A percentile compares a stretch with the other conserved stretches of the same genome.
These are phyloP conservation scores for Nicotiana undulata DNA, from an alignment of 257 asterid species.

Conservation along the genomic window DNA sequence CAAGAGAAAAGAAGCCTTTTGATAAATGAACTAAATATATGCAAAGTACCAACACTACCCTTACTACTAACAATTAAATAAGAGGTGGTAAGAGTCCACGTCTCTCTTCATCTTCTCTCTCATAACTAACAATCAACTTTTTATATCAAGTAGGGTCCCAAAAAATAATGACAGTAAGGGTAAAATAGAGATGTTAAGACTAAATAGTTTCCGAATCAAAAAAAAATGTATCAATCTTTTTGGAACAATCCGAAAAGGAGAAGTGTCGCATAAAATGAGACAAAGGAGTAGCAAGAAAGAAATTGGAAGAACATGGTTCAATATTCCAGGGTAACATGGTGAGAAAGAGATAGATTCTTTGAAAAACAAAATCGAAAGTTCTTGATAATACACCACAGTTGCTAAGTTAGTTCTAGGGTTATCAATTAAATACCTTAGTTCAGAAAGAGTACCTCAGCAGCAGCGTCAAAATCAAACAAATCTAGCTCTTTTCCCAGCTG, in stretches of 20 bases:
- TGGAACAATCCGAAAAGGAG: not conserved
- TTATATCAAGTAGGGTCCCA: not conserved
- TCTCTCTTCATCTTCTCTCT: not conserved
- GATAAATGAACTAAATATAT: not conserved
- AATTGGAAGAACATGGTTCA: not conserved
- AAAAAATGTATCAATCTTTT: not conserved
- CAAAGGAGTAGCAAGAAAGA: not conserved
- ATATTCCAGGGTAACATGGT: not conserved
- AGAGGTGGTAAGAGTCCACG: not conserved
- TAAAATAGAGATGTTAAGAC: too few relatives aligned
- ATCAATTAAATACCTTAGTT: constrained; percentile 18
- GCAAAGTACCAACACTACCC: not conserved
- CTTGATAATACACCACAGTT: not conserved
- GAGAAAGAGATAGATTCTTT: not conserved
- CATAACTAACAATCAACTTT: not conserved
- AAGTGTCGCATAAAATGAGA: not conserved
- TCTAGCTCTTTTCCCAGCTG: constrained; percentile 90
- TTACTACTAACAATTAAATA: not conserved
- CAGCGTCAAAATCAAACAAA: constrained; percentile 86
- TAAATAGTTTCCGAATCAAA: not conserved
- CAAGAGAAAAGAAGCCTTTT: not conserved
- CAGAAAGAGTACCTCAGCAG: constrained; percentile 78
- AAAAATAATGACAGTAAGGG: not conserved
- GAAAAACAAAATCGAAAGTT: not conserved
- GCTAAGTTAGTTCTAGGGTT: not conserved